Conservation (phyloP, 331 rosid genomes). For the Prunus yedoensis region DNA sequence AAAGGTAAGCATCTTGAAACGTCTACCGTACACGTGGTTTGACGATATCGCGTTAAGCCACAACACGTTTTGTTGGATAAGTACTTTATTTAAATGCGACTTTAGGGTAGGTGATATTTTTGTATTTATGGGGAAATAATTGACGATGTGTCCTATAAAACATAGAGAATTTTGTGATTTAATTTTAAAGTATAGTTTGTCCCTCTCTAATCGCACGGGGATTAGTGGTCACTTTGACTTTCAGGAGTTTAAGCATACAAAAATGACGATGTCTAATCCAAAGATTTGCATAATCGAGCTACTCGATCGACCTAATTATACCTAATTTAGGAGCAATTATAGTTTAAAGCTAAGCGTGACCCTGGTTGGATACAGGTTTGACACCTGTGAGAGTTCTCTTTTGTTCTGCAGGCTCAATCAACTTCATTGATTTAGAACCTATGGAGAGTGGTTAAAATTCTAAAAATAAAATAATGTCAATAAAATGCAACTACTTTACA, state of each 20-base stretch:
- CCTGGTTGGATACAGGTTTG: not conserved
- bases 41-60: not conserved
- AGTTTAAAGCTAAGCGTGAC: not conserved
- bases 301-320: not conserved
- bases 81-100: not conserved
- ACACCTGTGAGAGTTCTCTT: not conserved
- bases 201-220: not conserved
- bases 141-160: not conserved
- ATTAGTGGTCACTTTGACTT: not conserved
- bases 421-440: too few relatives aligned
- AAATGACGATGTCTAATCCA: not conserved
- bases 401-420: not conserved
- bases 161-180: too few relatives aligned
- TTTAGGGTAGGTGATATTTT: not conserved
- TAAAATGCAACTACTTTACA: too few relatives aligned
- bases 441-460: too few relatives aligned
- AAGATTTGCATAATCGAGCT: not conserved
- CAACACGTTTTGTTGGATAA: not conserved
- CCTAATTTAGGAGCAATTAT: not conserved
- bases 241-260: too few relatives aligned
- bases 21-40: slow-evolving; percentile 14
- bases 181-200: not conserved
- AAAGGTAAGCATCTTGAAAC: not conserved
- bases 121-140: not conserved
- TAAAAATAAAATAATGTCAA: too few relatives aligned